Conservation (phyloP, 2,329 filamentous ascomycete genomes). For the Fusarium lateritium region DNA sequence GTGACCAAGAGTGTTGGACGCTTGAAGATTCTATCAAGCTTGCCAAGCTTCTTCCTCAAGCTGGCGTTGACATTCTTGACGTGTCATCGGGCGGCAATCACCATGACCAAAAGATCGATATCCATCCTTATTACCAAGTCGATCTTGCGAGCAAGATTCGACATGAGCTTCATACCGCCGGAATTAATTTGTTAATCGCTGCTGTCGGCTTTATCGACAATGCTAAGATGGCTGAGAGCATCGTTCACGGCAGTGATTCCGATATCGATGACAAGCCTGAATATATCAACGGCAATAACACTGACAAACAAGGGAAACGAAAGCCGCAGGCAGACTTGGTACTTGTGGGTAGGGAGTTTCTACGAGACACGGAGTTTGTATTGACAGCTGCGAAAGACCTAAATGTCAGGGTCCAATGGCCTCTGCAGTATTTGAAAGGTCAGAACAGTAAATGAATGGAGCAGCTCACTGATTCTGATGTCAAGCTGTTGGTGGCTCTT, state of each 20-base stretch:
- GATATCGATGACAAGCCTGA: fast-evolving
- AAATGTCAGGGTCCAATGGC: conserved; percentile 77
- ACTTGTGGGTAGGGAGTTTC: conserved; percentile 80
- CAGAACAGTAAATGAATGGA: not conserved
- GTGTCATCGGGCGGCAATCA: conserved; percentile 83
- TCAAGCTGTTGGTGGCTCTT: too few species aligned
- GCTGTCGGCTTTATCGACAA: conserved; percentile 81
- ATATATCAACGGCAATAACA: conserved; percentile 41
- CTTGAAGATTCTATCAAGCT: conserved; percentile 65
- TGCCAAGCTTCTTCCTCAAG: conserved; percentile 71
- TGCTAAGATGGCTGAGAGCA: conserved; percentile 72
- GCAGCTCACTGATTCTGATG: too few species aligned
- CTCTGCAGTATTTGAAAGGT: conserved; percentile 71
- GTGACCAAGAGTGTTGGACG: conserved; percentile 71
- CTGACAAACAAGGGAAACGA: conserved; percentile 63
- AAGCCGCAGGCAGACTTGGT: conserved; percentile 74
- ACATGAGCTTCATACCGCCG: conserved; percentile 68
- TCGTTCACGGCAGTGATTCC: not conserved
- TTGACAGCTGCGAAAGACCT: conserved; percentile 80
- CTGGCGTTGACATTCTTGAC: conserved; percentile 86
- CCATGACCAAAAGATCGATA: conserved; percentile 70
- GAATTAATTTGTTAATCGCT: conserved; percentile 72
- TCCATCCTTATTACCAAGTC: conserved; percentile 79
- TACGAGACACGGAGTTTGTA: conserved; percentile 85
- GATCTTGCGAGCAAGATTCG: conserved; percentile 81